A percentile compares a stretch with the other conserved stretches of the same genome.
Evolutionary conservation across 495 filamentous ascomycete species (phyloP).

Genomic region (Elaphomyces granulatus): DNA sequence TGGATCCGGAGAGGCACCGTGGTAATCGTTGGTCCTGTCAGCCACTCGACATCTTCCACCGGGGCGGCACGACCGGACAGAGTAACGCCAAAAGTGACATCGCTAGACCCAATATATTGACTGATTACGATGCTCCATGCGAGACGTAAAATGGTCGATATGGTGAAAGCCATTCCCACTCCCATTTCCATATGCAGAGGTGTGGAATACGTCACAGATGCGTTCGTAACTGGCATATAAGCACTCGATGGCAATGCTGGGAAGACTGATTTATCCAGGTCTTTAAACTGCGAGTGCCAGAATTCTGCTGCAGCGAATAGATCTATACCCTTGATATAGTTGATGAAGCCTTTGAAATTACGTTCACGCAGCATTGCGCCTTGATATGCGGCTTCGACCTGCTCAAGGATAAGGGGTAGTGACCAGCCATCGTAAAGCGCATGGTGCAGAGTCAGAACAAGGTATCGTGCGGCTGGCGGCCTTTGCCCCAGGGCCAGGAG

Average conservation of each 20-base stretch:
- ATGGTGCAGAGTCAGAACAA: conserved; percentile 12
- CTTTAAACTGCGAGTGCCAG: conserved; percentile 22
- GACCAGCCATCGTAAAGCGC: conserved; percentile 11
- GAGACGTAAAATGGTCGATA: conserved; percentile 35
- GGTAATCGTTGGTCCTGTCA: conserved; percentile 43
- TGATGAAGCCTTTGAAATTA: conserved; percentile 10
- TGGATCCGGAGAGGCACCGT: conserved; percentile 41
- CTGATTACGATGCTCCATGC: conserved; percentile 1
- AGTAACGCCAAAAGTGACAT: conserved; percentile 9
- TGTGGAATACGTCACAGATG: too few relatives aligned
- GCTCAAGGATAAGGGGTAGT: conserved; percentile 4
- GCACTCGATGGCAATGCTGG: conserved; percentile 29
- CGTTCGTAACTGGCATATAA: conserved; percentile 32
- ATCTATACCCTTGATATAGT: conserved; percentile 9
- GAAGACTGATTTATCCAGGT: conserved; percentile 22
- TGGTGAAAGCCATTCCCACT: too few relatives aligned
- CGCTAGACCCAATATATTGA: neutral
- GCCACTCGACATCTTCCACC: conserved; percentile 34
- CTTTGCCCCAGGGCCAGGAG: conserved; percentile 25
- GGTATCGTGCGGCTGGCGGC: neutral
- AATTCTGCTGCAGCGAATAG: conserved; percentile 5
- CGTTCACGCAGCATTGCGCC: neutral
- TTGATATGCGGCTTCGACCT: conserved; percentile 4
- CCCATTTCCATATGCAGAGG: too few relatives aligned
- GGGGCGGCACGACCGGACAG: conserved; percentile 37